phyloP scores from a whole-genome alignment of 176 grass and related monocot species.

The Oryza glumipatula region DNA sequence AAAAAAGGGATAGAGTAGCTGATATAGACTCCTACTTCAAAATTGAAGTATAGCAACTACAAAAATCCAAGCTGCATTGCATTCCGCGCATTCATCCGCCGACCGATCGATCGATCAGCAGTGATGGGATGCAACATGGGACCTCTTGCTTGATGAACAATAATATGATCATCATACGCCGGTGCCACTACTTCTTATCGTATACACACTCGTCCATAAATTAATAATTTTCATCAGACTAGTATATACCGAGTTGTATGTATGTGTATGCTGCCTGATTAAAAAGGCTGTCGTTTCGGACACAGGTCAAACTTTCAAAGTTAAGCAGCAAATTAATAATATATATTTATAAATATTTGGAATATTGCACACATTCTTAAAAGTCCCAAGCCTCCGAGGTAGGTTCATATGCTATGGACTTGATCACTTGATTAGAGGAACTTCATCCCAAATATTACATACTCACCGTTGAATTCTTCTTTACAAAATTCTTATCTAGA shows the following conservation, averaged over 20 bases:
- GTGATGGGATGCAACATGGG: constrained; percentile 6
- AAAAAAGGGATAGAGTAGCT: too few relatives aligned
- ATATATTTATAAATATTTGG: neutral
- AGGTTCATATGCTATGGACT: too few relatives aligned
- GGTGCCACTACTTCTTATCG: neutral
- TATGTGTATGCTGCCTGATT: neutral
- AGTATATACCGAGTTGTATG: too few relatives aligned
- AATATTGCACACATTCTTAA: neutral
- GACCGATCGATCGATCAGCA: neutral
- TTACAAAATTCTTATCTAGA: too few relatives aligned
- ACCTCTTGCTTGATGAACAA: neutral
- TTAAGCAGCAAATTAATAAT: neutral
- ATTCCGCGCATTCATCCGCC: constrained; percentile 33
- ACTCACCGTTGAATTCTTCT: too few relatives aligned
- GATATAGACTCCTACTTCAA: too few relatives aligned
- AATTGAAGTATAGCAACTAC: neutral
- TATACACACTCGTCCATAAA: too few relatives aligned
- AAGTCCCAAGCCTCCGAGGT: too few relatives aligned
- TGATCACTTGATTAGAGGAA: too few relatives aligned
- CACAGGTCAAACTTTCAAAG: neutral
- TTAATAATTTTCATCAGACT: too few relatives aligned
- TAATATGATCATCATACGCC: neutral
- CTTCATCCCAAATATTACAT: too few relatives aligned
- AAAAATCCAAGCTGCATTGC: constrained; percentile 32
- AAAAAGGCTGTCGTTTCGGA: neutral